phyloP scores from a whole-genome alignment of 2,329 filamentous ascomycete genomes.

The Cladosporium sp. region DNA sequence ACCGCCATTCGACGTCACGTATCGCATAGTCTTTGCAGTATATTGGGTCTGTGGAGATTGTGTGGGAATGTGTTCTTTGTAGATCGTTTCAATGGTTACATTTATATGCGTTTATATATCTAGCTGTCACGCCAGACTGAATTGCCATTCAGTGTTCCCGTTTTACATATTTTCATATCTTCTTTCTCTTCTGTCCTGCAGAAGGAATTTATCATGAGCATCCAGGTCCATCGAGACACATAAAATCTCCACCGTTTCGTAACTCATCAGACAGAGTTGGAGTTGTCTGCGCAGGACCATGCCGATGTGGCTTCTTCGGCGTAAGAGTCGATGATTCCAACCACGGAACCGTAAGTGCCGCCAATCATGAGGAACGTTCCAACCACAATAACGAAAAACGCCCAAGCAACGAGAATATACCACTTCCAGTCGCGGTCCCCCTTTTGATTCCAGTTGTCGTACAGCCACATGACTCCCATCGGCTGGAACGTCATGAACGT shows the following conservation, averaged over 20 bases:
- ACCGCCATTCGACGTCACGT: too few relatives aligned
- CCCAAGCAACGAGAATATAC: slow-evolving; percentile 33
- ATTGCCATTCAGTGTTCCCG: too few relatives aligned
- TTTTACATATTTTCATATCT: neutral
- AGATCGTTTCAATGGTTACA: neutral
- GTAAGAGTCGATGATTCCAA: slow-evolving; percentile 37
- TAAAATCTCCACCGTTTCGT: too few relatives aligned
- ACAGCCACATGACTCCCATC: slow-evolving; percentile 43
- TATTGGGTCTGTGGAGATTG: neutral
- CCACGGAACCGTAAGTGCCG: slow-evolving; percentile 41
- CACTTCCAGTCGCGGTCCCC: slow-evolving; percentile 35
- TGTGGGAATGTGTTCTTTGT: neutral
- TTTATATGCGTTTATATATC: neutral
- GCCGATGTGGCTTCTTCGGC: slow-evolving; percentile 30
- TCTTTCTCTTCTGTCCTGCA: slow-evolving; percentile 2
- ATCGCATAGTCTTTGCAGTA: neutral
- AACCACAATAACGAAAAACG: slow-evolving; percentile 38
- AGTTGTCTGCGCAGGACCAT: slow-evolving; percentile 45
- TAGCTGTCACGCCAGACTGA: neutral
- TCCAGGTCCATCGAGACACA: neutral
- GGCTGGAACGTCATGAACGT: slow-evolving; percentile 40
- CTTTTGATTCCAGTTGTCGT: slow-evolving; percentile 36
- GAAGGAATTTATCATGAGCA: neutral
- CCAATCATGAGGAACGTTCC: slow-evolving; percentile 44
- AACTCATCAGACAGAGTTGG: slow-evolving; percentile 18